Conservation (phyloP, 768 basidiomycete genomes). For the Boletus patriciae region DNA sequence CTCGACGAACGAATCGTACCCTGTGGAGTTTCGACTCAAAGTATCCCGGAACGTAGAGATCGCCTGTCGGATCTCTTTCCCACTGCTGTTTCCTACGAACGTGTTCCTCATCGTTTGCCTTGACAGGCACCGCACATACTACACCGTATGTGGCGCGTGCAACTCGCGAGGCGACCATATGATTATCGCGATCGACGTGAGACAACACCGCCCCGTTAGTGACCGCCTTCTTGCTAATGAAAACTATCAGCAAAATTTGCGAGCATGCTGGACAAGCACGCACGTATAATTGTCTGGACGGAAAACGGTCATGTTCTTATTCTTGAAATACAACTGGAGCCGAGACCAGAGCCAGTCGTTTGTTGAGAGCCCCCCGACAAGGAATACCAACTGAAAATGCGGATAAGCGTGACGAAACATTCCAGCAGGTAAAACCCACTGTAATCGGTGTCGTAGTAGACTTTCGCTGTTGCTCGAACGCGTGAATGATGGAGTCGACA, state of each 20-base stretch:
- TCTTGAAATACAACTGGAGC: conserved; percentile 12
- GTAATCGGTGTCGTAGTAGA: not conserved
- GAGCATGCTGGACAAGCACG: not conserved
- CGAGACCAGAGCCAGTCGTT: too few species aligned
- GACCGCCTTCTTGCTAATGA: conserved; percentile 9
- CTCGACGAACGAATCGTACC: not conserved
- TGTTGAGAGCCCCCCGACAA: conserved; percentile 12
- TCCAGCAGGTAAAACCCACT: not conserved
- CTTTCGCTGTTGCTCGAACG: conserved; percentile 14
- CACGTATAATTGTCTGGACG: conserved; percentile 13
- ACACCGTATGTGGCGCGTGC: conserved; percentile 8
- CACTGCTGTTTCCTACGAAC: conserved; percentile 2
- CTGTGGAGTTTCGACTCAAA: conserved; percentile 14
- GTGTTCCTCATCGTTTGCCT: conserved; percentile 3
- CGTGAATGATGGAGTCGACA: conserved; percentile 2
- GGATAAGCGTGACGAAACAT: not conserved
- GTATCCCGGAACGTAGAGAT: conserved; percentile 11
- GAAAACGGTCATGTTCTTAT: not conserved
- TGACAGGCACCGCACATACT: conserved; percentile 4
- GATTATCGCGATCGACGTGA: not conserved
- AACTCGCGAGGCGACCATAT: not conserved
- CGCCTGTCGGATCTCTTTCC: conserved; percentile 9
- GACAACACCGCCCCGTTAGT: conserved; percentile 12
- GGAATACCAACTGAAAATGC: conserved; percentile 7
- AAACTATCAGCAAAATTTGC: not conserved